Conservation (phyloP, 257 asterid genomes). For the Nicotiana noctiflora region DNA sequence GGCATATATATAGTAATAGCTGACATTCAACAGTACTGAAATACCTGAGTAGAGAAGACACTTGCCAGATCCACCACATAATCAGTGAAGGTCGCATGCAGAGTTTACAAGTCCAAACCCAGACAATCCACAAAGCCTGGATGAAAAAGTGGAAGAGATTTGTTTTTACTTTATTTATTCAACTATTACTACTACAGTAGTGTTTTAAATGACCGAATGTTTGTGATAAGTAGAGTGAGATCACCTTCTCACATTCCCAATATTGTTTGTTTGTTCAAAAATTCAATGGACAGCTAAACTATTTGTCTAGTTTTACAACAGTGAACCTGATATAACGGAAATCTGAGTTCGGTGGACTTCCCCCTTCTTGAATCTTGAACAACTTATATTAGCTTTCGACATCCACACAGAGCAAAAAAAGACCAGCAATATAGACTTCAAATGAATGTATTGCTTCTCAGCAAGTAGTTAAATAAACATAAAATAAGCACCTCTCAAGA, state of each 20-base stretch:
- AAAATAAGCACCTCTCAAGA: neutral
- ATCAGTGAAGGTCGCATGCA: neutral
- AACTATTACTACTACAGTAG: neutral
- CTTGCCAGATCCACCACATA: neutral
- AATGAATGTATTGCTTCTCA: no score
- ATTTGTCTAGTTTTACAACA: neutral
- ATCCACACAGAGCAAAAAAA: neutral
- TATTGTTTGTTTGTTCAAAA: neutral
- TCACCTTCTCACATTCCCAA: neutral
- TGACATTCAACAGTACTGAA: neutral
- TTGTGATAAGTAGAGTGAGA: neutral
- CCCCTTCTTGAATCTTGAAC: neutral
- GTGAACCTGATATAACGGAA: neutral
- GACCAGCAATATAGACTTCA: neutral
- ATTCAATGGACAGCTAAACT: neutral
- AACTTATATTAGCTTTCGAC: neutral
- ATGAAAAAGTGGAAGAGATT: constrained; percentile 1
- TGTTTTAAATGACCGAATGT: neutral
- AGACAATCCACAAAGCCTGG: constrained; percentile 4
- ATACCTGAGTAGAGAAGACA: neutral
- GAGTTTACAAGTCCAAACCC: neutral
- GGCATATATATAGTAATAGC: neutral
- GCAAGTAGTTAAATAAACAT: neutral
- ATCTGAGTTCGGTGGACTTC: neutral
- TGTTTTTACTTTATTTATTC: neutral